Evolutionary conservation across 2,329 filamentous ascomycete genomes (phyloP).

Genomic region (Talaromyces sp.): DNA sequence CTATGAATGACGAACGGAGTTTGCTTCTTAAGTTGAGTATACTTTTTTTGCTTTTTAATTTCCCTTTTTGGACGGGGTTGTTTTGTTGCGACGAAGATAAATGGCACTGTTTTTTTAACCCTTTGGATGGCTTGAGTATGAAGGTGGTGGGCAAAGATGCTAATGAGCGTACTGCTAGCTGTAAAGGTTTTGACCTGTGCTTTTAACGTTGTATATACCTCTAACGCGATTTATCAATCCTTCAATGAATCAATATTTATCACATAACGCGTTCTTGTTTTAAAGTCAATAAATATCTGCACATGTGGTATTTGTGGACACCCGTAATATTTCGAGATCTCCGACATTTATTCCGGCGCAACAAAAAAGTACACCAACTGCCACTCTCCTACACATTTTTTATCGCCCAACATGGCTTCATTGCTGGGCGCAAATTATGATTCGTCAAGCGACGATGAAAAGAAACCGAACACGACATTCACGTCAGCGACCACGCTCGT

Average conservation of each 20-base stretch:
- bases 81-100: neutral
- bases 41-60: neutral
- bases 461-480: constrained; percentile 19
- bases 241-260: neutral
- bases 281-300: neutral
- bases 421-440: constrained; percentile 42
- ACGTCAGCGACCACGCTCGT: constrained; percentile 36
- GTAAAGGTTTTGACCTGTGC: constrained; percentile 5
- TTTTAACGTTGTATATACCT: constrained; percentile 14
- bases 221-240: constrained; percentile 2
- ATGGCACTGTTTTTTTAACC: constrained; percentile 3
- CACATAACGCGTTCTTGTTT: neutral
- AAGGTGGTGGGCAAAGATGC: neutral
- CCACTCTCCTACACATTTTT: neutral
- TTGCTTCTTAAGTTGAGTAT: neutral
- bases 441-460: constrained; percentile 48
- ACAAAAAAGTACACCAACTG: neutral
- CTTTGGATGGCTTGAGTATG: neutral
- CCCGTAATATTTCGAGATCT: constrained; percentile 12
- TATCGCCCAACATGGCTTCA: constrained; percentile 33
- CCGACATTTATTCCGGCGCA: neutral
- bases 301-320: neutral
- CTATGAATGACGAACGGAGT: constrained; percentile 1
- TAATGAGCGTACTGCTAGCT: neutral
- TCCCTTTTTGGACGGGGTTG: neutral